A percentile compares a stretch with the other conserved stretches of the same genome.
phyloP scores from a whole-genome alignment of 495 filamentous ascomycete species.

The Tuber calosporum region DNA sequence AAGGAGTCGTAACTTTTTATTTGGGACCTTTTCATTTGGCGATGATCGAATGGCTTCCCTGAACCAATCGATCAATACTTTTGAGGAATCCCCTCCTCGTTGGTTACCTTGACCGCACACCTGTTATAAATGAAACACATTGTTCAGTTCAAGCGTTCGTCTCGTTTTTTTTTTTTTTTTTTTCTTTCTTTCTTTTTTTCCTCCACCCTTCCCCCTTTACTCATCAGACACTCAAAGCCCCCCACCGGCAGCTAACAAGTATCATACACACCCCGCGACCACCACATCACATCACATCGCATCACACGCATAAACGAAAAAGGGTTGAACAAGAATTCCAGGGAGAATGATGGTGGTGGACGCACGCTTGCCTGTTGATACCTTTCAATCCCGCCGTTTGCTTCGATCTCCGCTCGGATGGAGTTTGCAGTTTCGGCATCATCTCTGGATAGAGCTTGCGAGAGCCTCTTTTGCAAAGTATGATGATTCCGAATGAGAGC shows the following conservation, averaged over 20 bases:
- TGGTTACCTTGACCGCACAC: slow-evolving; percentile 66
- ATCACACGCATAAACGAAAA: slow-evolving; percentile 10
- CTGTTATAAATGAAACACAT: slow-evolving; percentile 14
- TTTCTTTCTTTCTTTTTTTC: background rate
- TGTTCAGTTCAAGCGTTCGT: background rate
- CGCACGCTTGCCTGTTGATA: slow-evolving; percentile 85
- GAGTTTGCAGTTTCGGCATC: slow-evolving; percentile 52
- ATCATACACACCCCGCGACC: slow-evolving; percentile 11
- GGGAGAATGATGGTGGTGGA: slow-evolving; percentile 16
- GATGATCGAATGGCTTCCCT: slow-evolving; percentile 37
- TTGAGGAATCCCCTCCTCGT: slow-evolving; percentile 86
- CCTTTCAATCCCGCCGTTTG: slow-evolving; percentile 66
- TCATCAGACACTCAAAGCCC: background rate
- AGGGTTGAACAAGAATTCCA: background rate
- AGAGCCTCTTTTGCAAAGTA: slow-evolving; percentile 66
- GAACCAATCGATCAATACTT: slow-evolving; percentile 80
- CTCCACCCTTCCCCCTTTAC: background rate
- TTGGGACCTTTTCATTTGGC: slow-evolving; percentile 31
- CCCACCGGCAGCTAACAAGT: slow-evolving; percentile 14
- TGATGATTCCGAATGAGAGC: slow-evolving; percentile 79
- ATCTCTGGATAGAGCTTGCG: slow-evolving; percentile 58
- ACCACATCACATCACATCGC: slow-evolving; percentile 15
- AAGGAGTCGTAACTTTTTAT: slow-evolving; percentile 56
- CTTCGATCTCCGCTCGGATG: slow-evolving; percentile 56
- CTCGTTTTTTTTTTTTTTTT: background rate